Percentiles rank a stretch among this genome's conserved stretches.
Conservation (phyloP, 2,329 filamentous ascomycete species). For the Colletotrichum endophyticum region DNA sequence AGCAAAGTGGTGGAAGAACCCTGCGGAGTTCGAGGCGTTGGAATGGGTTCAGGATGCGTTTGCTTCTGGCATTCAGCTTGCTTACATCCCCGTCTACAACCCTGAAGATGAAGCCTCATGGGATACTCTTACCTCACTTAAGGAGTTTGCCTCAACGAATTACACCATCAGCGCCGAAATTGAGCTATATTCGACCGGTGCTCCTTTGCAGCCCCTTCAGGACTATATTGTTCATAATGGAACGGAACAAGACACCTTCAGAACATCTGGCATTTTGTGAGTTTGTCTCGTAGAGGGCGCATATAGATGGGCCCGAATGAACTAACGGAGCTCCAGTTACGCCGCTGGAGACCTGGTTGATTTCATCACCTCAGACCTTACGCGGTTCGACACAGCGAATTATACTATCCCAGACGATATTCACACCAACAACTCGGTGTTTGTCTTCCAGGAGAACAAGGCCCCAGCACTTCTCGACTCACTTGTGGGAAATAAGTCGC, state of each 20-base stretch:
- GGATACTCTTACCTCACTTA: not conserved
- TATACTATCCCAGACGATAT: not conserved
- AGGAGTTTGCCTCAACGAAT: not conserved
- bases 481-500: not conserved
- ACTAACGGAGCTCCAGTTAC: not conserved
- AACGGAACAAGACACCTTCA: not conserved
- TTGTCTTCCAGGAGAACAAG: not conserved
- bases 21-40: not conserved
- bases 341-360: not conserved
- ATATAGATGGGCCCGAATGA: not conserved
- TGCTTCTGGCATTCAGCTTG: not conserved
- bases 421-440: not conserved
- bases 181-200: not conserved
- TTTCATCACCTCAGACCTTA: not conserved
- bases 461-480: not conserved
- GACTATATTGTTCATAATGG: not conserved
- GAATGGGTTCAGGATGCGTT: not conserved
- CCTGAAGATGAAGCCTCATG: not conserved
- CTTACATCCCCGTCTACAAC: not conserved
- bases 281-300: not conserved
- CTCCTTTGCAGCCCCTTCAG: not conserved
- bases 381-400: not conserved
- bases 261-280: not conserved
- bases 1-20: not conserved
- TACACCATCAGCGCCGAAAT: not conserved